Base-by-base conservation (phyloP, 1,139 yeast species). In the Meyerozyma athensensis region DNA sequence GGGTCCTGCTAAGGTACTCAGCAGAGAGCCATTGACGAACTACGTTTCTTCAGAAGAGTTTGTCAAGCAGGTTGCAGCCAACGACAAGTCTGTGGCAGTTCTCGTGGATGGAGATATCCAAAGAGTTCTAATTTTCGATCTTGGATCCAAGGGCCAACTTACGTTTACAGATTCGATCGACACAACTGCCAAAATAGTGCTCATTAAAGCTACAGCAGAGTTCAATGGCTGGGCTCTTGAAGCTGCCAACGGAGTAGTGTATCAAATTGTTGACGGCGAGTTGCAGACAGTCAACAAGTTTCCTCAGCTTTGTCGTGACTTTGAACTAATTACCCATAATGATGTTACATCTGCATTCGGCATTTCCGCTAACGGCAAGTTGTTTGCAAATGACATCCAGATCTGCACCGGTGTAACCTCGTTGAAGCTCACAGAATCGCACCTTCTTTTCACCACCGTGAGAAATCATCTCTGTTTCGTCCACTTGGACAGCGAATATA, bases 331-430 rank as follows among this genome's bases (percentile, higher is more conserved):
- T 19, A 47, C 58, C 14, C 58, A 61, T 24, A 20, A 12, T n/a
- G 26, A 7, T 14, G 54, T 39, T 10, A 35, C 37, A 1, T 63
- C 74, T 33, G 81, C 81, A 0, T 83, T 86, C 56, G 96, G 96
- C 39, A 60, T 87, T 21, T 74, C 92, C 0, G 60, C 74, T 5
- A 78, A 72, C 47, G 97, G 97, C 40, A 84, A 82, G 50, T 61
- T 90, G 13, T 89, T 69, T 57, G 81, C 82, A 5, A 79, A 83
- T 48, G 73, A 72, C 1, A 63, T 65, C 10, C 81, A 75, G 42
- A 59, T 92, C n/a, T 74, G 87, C 1, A 66, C 77, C 7, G 89
- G 92, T 7, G 94, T 87, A 5, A 90, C 97, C 0, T 90, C 97
- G 0, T 61, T 92, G 40, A 74, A 78, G 43, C 64, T 85, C 18